Percentiles rank a stretch among this genome's conserved stretches.
These are phyloP conservation scores for Plasmodium coatneyi DNA, from an alignment of 169 alveolate genomes.

Conservation along the genomic window DNA sequence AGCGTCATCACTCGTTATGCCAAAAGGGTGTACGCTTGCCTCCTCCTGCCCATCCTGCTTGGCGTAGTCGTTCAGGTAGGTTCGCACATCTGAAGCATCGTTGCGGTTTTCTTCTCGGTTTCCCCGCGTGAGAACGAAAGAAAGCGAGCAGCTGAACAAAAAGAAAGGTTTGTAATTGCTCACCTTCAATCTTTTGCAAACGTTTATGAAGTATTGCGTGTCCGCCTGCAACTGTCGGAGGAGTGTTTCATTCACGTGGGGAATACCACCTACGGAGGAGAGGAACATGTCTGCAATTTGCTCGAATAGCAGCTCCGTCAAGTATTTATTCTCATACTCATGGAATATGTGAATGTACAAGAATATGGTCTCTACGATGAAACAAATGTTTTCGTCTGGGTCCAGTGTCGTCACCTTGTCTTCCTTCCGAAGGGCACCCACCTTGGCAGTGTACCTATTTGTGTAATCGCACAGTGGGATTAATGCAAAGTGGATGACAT, in stretches of 20 bases:
- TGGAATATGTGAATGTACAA: slow-evolving; percentile 31
- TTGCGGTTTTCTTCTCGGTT: not conserved
- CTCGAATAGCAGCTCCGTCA: slow-evolving; percentile 3
- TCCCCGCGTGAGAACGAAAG: not conserved
- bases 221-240: slow-evolving; percentile 45
- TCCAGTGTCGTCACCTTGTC: not conserved
- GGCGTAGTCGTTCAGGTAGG: not conserved
- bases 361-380: slow-evolving; percentile 45
- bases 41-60: not conserved
- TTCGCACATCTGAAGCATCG: not conserved
- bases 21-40: not conserved
- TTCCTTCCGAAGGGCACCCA: not conserved
- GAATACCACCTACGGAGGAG: not conserved
- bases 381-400: slow-evolving; percentile 57
- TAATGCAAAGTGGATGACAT: slow-evolving; percentile 33
- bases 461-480: slow-evolving; percentile 46
- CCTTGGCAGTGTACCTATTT: slow-evolving; percentile 13
- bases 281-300: slow-evolving; percentile 20
- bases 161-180: slow-evolving; percentile 41
- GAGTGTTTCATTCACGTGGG: slow-evolving; percentile 4
- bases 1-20: not conserved
- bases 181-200: slow-evolving; percentile 26
- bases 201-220: slow-evolving; percentile 29
- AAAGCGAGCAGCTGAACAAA: slow-evolving; percentile 26
- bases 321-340: slow-evolving; percentile 12